Percentiles rank a stretch among this genome's conserved stretches.
These are phyloP conservation scores for Sechiopsis laciniata DNA, from an alignment of 306 rosid genomes.

Conservation along the genomic window DNA sequence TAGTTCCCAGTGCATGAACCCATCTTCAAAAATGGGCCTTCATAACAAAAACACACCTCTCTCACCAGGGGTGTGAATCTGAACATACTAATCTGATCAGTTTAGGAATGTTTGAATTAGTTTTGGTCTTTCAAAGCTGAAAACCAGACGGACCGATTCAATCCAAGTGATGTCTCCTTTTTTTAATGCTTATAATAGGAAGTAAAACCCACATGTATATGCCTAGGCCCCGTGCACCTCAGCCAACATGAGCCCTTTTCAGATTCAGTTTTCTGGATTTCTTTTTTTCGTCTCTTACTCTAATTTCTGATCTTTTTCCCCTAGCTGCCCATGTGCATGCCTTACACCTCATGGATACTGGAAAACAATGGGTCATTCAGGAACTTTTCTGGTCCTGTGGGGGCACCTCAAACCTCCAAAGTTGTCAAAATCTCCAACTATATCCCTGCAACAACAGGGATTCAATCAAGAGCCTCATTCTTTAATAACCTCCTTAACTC, in stretches of 20 bases:
- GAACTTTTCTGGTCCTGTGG: not conserved
- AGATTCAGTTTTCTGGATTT: not conserved
- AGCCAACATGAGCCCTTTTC: not conserved
- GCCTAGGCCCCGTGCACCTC: not conserved
- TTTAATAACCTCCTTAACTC: not conserved
- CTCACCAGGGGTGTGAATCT: not conserved
- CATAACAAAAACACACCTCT: not conserved
- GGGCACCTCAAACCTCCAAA: not conserved
- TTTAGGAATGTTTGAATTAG: not conserved
- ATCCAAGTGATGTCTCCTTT: not conserved
- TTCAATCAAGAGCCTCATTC: not conserved
- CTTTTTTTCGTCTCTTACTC: not conserved
- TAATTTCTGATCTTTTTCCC: not conserved
- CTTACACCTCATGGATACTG: not conserved
- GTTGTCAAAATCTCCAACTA: not conserved
- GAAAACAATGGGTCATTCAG: not conserved
- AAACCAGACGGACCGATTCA: not conserved
- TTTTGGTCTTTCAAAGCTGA: not conserved
- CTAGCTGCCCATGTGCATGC: not conserved
- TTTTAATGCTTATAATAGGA: not conserved
- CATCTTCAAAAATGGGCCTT: too few relatives aligned
- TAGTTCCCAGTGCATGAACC: too few relatives aligned
- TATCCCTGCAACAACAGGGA: not conserved
- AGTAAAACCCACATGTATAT: not conserved
- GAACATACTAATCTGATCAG: not conserved